phyloP scores from a whole-genome alignment of 2,329 filamentous ascomycete species.

The Pyricularia pennisetigena region DNA sequence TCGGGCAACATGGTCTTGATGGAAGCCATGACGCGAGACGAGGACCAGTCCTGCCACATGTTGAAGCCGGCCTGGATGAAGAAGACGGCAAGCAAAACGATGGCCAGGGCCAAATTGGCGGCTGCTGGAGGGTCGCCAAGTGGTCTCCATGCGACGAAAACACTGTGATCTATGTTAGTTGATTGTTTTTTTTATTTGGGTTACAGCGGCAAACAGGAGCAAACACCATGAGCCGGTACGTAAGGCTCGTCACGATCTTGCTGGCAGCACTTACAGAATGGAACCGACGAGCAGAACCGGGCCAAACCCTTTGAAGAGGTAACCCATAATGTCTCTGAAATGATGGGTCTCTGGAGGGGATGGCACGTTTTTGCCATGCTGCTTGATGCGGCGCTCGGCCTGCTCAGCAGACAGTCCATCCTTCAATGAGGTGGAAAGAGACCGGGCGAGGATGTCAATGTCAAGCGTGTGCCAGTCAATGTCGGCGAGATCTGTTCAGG shows the following conservation, averaged over 20 bases:
- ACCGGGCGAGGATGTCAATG: conserved; percentile 45
- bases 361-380: conserved; percentile 59
- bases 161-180: conserved; percentile 16
- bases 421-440: conserved; percentile 44
- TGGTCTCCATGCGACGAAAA: conserved; percentile 70
- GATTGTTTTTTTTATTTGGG: neutral
- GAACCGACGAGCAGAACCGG: conserved; percentile 57
- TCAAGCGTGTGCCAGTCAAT: conserved; percentile 60
- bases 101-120: conserved; percentile 64
- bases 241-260: neutral
- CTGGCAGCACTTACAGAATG: conserved; percentile 32
- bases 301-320: conserved; percentile 73
- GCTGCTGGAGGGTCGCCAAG: conserved; percentile 59
- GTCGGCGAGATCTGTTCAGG: conserved; percentile 41
- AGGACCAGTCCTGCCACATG: conserved; percentile 66
- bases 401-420: conserved; percentile 53
- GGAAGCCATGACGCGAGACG: conserved; percentile 65
- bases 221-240: neutral
- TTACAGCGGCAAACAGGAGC: no score
- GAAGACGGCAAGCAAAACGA: conserved; percentile 63
- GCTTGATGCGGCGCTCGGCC: conserved; percentile 38
- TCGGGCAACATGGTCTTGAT: conserved; percentile 77
- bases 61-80: conserved; percentile 61
- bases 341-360: conserved; percentile 54
- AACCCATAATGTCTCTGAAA: conserved; percentile 48